Percentiles rank a stretch among this genome's conserved stretches.
phyloP scores from a whole-genome alignment of 306 rosid genomes.

The Amphicarpaea edgeworthii region DNA sequence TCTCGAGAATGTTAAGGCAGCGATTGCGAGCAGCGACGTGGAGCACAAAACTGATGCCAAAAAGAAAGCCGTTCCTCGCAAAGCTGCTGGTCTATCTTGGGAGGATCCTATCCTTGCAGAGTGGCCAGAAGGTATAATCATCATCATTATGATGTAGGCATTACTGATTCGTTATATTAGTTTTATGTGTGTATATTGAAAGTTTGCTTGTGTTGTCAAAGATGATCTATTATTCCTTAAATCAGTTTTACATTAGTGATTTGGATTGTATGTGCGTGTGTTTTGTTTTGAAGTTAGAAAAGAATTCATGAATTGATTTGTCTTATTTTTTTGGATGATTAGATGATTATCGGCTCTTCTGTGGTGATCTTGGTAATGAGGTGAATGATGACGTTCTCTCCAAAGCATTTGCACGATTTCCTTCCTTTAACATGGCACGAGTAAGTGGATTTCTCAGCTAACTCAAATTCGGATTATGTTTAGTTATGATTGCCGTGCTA shows the following conservation, averaged over 20 bases:
- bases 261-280: not conserved
- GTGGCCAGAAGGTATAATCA: constrained; percentile 88
- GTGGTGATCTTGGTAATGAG: constrained; percentile 98
- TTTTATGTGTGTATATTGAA: not conserved
- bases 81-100: constrained; percentile 96
- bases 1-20: constrained; percentile 92
- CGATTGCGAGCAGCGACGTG: constrained; percentile 85
- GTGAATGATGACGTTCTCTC: constrained; percentile 97
- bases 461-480: constrained; percentile 21
- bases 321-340: constrained; percentile 37
- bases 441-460: constrained; percentile 58
- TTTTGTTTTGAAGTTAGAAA: constrained; percentile 4
- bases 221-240: not conserved
- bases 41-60: constrained; percentile 86
- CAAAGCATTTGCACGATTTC: constrained; percentile 90
- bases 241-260: not conserved
- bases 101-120: constrained; percentile 95
- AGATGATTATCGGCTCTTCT: constrained; percentile 94
- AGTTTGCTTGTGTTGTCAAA: not conserved
- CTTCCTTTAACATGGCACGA: constrained; percentile 90
- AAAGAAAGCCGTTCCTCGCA: constrained; percentile 94
- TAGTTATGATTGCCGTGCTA: constrained; percentile 48
- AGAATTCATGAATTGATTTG: constrained; percentile 23
- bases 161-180: not conserved
- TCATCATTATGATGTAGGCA: not conserved